A percentile compares a stretch with the other conserved stretches of the same genome.
Conservation (phyloP, 2,329 filamentous ascomycete genomes). For the Xylaria polymorpha region DNA sequence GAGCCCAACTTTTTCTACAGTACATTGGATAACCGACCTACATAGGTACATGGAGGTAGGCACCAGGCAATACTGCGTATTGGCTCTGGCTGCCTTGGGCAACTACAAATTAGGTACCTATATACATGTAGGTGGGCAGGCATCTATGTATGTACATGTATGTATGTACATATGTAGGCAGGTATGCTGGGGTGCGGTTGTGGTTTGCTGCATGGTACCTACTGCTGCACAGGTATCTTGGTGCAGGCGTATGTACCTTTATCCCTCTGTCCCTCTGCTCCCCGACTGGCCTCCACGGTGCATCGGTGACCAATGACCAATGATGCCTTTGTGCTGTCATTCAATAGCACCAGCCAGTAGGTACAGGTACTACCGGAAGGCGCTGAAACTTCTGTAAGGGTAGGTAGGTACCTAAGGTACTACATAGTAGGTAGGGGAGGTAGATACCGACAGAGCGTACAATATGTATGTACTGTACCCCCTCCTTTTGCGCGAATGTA, state of each 20-base stretch:
- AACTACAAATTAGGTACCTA: background rate
- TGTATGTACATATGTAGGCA: background rate
- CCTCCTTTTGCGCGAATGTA: constrained; percentile 6
- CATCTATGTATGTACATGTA: background rate
- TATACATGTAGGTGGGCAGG: background rate
- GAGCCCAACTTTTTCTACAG: constrained; percentile 25
- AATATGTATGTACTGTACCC: constrained; percentile 15
- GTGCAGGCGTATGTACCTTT: constrained; percentile 13
- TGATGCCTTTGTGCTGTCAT: constrained; percentile 39
- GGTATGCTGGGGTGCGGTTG: constrained; percentile 15
- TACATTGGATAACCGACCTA: constrained; percentile 3
- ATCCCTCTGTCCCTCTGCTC: constrained; percentile 6
- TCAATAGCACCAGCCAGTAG: constrained; percentile 24
- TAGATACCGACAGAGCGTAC: constrained; percentile 20
- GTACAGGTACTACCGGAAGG: constrained; percentile 11
- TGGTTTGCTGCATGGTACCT: constrained; percentile 22
- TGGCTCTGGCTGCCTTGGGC: background rate
- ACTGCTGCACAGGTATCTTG: constrained; percentile 1
- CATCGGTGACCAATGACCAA: constrained; percentile 37
- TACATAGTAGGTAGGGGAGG: background rate
- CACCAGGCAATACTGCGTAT: constrained; percentile 2
- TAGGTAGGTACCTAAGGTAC: too few relatives aligned
- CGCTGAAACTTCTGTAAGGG: constrained; percentile 18
- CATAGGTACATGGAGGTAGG: background rate
- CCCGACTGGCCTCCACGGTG: constrained; percentile 10